Evolutionary conservation across 441 rosid species (phyloP).

Genomic region (Brassica balearica): DNA sequence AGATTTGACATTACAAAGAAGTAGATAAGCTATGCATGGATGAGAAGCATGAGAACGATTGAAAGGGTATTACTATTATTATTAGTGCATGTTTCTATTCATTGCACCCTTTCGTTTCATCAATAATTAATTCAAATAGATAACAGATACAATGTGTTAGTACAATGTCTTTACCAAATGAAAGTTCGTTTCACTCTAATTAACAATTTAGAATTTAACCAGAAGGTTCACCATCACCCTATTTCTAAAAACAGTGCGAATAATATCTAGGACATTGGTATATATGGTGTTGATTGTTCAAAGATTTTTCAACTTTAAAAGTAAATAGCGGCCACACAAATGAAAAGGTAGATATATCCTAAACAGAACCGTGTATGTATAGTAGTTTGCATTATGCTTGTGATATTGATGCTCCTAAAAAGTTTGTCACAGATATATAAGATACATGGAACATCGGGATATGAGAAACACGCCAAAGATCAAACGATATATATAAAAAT

Average conservation of each 20-base stretch:
- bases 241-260: constrained; percentile 14
- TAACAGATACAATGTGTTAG: background rate
- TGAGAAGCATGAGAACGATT: constrained; percentile 48
- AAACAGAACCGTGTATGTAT: background rate
- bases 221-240: background rate
- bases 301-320: background rate
- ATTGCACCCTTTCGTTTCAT: constrained; percentile 24
- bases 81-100: constrained; percentile 1
- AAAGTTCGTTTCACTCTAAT: background rate
- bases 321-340: background rate
- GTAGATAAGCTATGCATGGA: constrained; percentile 68
- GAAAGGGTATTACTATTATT: constrained; percentile 2
- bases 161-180: constrained; percentile 13
- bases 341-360: constrained; percentile 2
- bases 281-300: background rate
- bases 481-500: background rate
- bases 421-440: background rate
- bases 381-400: constrained; percentile 5
- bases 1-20: constrained; percentile 33
- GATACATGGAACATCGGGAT: background rate
- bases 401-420: background rate
- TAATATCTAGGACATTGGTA: constrained; percentile 14
- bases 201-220: background rate
- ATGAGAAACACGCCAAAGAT: background rate
- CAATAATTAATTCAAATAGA: background rate